Percentiles rank a stretch among this genome's conserved stretches.
These are phyloP conservation scores for Nakazawaea ambrosiae DNA, from an alignment of 805 yeast species.

Conservation along the genomic window DNA sequence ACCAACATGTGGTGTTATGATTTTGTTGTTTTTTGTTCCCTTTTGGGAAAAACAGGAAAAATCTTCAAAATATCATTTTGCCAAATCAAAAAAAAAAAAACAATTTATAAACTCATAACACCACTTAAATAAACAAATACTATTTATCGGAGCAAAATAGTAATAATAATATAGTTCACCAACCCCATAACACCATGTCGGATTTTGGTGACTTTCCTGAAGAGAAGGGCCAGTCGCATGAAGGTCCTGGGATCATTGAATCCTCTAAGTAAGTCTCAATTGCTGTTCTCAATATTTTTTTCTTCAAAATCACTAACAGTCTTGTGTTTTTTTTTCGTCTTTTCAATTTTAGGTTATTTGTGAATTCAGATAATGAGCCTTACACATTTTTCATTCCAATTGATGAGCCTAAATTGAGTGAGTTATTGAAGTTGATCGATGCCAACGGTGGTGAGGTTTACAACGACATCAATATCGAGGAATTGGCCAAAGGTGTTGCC, in stretches of 20 bases:
- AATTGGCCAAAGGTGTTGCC: constrained; percentile 3
- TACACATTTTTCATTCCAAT: constrained; percentile 3
- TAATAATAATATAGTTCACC: background rate
- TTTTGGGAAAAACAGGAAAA: background rate
- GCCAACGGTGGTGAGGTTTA: constrained; percentile 14
- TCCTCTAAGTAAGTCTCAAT: background rate
- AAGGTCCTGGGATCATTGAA: background rate
- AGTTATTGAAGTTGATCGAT: constrained; percentile 10
- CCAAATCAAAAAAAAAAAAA: too few species aligned
- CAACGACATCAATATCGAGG: constrained; percentile 1
- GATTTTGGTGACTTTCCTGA: constrained; percentile 8
- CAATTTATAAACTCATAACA: background rate
- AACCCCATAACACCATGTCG: constrained; percentile 1
- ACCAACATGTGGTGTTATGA: background rate
- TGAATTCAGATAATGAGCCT: background rate
- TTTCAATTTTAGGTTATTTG: constrained; percentile 8
- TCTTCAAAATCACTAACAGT: background rate
- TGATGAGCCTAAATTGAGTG: constrained; percentile 10
- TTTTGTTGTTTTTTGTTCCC: background rate
- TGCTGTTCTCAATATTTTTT: background rate
- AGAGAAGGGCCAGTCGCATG: background rate
- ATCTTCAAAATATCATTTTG: too few species aligned
- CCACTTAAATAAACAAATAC: background rate
- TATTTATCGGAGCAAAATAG: too few species aligned
- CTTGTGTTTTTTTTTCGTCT: too few species aligned